phyloP scores from a whole-genome alignment of 495 filamentous ascomycete species.

The Penicillium pancosmium region DNA sequence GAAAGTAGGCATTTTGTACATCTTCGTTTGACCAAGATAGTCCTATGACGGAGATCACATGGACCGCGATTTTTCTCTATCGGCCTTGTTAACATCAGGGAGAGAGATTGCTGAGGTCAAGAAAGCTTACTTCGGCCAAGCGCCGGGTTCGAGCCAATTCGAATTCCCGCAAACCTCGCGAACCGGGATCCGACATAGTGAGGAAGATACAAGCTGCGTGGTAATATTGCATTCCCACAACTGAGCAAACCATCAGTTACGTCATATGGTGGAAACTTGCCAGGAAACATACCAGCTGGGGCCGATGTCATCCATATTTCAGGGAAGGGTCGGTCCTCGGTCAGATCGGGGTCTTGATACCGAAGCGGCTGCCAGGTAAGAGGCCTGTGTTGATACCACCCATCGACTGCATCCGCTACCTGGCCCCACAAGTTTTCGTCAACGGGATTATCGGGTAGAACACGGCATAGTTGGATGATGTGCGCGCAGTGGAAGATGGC shows the following conservation, averaged over 20 bases:
- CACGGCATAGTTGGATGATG: conserved; percentile 36
- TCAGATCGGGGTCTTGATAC: conserved; percentile 31
- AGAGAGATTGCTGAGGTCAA: neutral
- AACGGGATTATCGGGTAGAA: conserved; percentile 22
- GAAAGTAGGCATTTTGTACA: conserved; percentile 44
- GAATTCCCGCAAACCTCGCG: conserved; percentile 29
- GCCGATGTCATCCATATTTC: conserved; percentile 46
- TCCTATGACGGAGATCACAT: conserved; percentile 37
- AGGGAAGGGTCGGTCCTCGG: conserved; percentile 36
- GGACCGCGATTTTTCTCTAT: conserved; percentile 34
- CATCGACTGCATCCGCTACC: conserved; percentile 29
- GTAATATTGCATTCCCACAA: conserved; percentile 44
- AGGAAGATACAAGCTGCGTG: conserved; percentile 38
- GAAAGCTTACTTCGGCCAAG: conserved; percentile 31
- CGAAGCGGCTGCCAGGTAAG: conserved; percentile 42
- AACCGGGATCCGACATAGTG: conserved; percentile 30
- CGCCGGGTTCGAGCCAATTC: conserved; percentile 33
- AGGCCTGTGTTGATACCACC: conserved; percentile 34
- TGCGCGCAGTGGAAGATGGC: conserved; percentile 41
- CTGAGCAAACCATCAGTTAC: conserved; percentile 16
- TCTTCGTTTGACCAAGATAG: conserved; percentile 43
- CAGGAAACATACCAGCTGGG: conserved; percentile 31
- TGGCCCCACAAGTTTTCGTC: conserved; percentile 28
- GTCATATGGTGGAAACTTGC: neutral
- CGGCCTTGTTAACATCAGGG: neutral